Conservation (phyloP, 805 yeast species). For the Ogataea naganishii region DNA sequence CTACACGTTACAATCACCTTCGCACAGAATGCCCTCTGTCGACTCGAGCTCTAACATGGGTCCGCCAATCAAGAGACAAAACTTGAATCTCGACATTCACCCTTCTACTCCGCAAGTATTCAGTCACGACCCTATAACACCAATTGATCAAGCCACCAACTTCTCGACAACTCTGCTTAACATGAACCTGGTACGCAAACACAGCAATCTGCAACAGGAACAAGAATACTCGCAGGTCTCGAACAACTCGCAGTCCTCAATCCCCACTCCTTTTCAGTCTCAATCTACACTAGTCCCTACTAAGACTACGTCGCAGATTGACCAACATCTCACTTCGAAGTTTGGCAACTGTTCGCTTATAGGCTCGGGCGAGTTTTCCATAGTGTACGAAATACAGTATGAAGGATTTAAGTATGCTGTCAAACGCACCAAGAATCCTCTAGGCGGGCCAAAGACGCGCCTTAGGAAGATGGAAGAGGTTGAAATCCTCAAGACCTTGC, state of each 20-base stretch:
- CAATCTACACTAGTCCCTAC: background rate
- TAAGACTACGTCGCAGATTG: constrained; percentile 16
- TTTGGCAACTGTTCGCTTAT: constrained; percentile 62
- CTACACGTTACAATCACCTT: background rate
- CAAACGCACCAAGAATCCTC: constrained; percentile 69
- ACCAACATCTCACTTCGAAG: constrained; percentile 37
- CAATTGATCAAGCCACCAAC: no score
- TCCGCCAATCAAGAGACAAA: constrained; percentile 3
- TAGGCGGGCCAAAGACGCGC: constrained; percentile 49
- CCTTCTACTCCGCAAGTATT: constrained; percentile 3
- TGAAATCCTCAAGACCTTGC: constrained; percentile 45
- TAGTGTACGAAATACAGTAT: constrained; percentile 74
- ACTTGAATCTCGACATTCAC: constrained; percentile 1
- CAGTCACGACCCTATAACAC: background rate
- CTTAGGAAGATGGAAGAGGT: constrained; percentile 66
- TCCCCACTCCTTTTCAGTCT: background rate
- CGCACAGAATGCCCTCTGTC: constrained; percentile 1
- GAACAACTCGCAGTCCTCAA: background rate
- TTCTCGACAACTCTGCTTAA: no score
- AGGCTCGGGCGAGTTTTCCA: constrained; percentile 85
- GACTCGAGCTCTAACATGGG: constrained; percentile 2
- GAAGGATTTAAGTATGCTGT: constrained; percentile 72
- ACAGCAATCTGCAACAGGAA: background rate
- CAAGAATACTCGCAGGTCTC: constrained; percentile 1
- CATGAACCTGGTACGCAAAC: constrained; percentile 1